Evolutionary conservation across 2,329 filamentous ascomycete genomes (phyloP).

Genomic region (Fusarium coicis): DNA sequence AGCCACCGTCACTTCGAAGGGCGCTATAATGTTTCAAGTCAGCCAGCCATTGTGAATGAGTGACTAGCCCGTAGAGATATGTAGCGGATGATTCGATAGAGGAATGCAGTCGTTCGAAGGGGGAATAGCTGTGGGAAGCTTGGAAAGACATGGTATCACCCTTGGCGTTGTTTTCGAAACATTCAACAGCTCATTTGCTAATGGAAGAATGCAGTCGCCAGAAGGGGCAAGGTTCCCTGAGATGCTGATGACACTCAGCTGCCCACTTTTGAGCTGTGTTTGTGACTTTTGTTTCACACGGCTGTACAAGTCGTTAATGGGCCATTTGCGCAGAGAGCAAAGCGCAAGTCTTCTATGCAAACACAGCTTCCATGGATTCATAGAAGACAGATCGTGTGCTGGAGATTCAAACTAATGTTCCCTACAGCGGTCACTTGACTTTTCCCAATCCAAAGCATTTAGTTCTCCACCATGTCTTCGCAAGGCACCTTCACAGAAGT

Average conservation of each 20-base stretch:
- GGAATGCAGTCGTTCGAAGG: background rate
- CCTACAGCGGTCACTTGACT: background rate
- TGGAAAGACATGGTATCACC: background rate
- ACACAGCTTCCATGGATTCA: background rate
- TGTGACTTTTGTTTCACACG: background rate
- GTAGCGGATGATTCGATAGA: background rate
- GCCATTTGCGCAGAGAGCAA: rapidly evolving
- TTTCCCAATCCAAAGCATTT: background rate
- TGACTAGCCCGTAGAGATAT: background rate
- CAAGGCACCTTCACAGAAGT: background rate
- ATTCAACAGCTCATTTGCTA: background rate
- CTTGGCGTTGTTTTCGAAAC: background rate
- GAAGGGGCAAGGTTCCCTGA: background rate
- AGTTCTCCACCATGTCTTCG: background rate
- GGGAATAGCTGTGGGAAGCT: background rate
- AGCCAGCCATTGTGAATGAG: background rate
- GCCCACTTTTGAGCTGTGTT: background rate
- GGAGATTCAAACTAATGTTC: background rate
- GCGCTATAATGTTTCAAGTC: too few species aligned
- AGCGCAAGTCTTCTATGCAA: background rate
- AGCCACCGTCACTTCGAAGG: too few species aligned
- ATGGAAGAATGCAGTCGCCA: background rate
- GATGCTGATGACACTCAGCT: background rate
- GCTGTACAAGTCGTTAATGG: background rate
- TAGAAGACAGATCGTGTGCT: background rate